phyloP scores from a whole-genome alignment of 1,139 yeast genomes.

The Pneumocystis murina region DNA sequence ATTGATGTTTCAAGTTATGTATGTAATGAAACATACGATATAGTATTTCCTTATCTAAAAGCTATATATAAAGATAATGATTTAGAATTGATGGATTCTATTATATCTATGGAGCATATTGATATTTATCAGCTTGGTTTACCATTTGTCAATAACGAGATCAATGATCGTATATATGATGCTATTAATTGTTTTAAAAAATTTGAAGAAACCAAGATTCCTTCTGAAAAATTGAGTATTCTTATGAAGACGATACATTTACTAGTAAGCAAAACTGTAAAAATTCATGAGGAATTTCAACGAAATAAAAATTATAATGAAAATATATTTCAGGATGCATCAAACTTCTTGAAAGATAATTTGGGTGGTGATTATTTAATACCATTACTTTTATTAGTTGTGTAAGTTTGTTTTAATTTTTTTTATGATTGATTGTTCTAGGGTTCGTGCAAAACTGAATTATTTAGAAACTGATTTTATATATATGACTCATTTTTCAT shows the following conservation, averaged over 20 bases:
- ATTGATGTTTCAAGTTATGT: conserved; percentile 1
- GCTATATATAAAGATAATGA: conserved; percentile 2
- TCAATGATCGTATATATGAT: conserved; percentile 3
- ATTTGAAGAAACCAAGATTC: conserved; percentile 3
- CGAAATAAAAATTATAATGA: background rate
- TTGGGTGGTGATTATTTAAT: conserved; percentile 7
- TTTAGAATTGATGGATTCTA: conserved; percentile 5
- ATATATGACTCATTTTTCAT: conserved; percentile 51
- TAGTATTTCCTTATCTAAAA: conserved; percentile 3
- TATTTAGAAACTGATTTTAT: conserved; percentile 48
- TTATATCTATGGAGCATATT: conserved; percentile 2
- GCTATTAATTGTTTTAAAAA: conserved; percentile 3
- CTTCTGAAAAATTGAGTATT: conserved; percentile 5
- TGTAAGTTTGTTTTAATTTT: conserved; percentile 1
- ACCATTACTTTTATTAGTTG: conserved; percentile 7
- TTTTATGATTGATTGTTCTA: background rate
- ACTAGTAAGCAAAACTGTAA: conserved; percentile 4
- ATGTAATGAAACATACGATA: conserved; percentile 4
- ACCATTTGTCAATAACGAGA: background rate
- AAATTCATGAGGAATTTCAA: background rate
- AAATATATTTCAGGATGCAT: background rate
- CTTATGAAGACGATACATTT: conserved; percentile 6
- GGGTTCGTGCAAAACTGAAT: background rate
- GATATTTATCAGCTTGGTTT: conserved; percentile 8
- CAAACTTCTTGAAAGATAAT: background rate